Evolutionary conservation across 73 alveolate genomes (phyloP).

Genomic region (Blepharisma stoltei): DNA sequence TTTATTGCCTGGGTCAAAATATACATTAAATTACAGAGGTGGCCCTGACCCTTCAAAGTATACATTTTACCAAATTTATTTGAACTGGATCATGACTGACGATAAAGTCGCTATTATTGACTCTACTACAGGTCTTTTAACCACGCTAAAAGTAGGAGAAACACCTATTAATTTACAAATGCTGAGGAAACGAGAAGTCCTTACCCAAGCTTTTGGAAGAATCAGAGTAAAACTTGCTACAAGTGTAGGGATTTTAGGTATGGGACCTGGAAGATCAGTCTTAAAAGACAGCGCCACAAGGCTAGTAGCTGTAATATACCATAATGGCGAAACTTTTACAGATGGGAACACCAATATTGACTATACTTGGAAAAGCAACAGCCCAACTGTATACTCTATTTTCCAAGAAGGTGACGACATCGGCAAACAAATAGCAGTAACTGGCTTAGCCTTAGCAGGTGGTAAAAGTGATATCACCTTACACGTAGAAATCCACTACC

Average conservation of each 20-base stretch:
- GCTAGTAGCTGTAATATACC: background rate
- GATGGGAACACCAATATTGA: background rate
- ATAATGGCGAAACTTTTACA: background rate
- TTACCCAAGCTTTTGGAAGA: slow-evolving; percentile 19
- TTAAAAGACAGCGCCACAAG: slow-evolving; percentile 23
- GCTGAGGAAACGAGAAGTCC: background rate
- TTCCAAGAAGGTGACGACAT: slow-evolving; percentile 51
- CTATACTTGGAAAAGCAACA: slow-evolving; percentile 29
- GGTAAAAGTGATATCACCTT: slow-evolving; percentile 32
- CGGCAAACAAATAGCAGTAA: slow-evolving; percentile 17
- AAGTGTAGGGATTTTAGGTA: slow-evolving; percentile 12
- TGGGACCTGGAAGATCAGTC: slow-evolving; percentile 25
- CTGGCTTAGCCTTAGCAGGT: slow-evolving; percentile 14
- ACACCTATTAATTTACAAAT: slow-evolving; percentile 16
- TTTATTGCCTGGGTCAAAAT: slow-evolving; percentile 79
- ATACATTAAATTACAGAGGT: slow-evolving; percentile 76
- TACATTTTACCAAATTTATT: slow-evolving; percentile 43
- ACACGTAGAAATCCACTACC: slow-evolving; percentile 55
- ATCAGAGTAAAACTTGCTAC: slow-evolving; percentile 64
- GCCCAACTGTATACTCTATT: slow-evolving; percentile 40
- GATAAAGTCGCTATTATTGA: slow-evolving; percentile 68
- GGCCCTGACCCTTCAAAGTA: slow-evolving; percentile 78
- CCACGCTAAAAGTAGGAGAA: slow-evolving; percentile 15
- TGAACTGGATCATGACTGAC: slow-evolving; percentile 62
- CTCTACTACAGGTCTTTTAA: slow-evolving; percentile 20